Evolutionary conservation across 1,139 yeast genomes (phyloP), one percentile per base, ranked within the genome.

Genomic region (Magnusiomyces tetraspermus): DNA sequence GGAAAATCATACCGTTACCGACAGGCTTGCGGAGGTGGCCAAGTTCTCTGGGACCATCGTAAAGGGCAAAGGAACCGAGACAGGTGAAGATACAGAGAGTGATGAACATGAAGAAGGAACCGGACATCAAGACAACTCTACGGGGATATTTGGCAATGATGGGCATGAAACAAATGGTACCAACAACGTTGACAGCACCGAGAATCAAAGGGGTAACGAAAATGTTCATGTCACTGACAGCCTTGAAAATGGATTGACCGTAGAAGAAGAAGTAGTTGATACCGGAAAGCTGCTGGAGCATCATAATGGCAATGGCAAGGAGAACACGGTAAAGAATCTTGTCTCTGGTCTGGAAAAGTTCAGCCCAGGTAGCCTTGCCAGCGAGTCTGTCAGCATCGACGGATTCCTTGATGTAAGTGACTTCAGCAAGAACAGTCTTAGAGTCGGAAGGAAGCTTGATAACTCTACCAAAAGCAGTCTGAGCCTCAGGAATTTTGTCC

Each of bases 181-280:
- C 83, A 40, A 74, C 80, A 68, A 85, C 83, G 73, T 86, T 86
- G 57, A 86, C 88, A 59, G 82, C 75, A 74, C 94, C 94, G 52
- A 85, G 74, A 58, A 85, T 76, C 60, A 87, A 84, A 28, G 92
- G 77, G 19, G 94, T 84, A 68, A 83, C 76, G 71, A 82, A 87
- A 42, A 94, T 79, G 68, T 54, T 50, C 6, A 28, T 33, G 67
- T 85, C 70, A 62, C 94, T 94, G 60, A 84, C 86, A 60, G 92
- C 83, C 63, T 79, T 70, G 78, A 84, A 85, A 65, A 84, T 76
- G 52, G 85, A 78, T 57, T 90, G 83, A 69, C 89, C 88, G 61
- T 83, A 85, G 74, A 83, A 84, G 76, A 85, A 84, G 73, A 85
- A 83, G 70, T 83, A 85, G 73, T 84, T 84, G 67, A 80, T 78